phyloP scores from a whole-genome alignment of 2,329 filamentous ascomycete species.

The Cladosporium sp. region DNA sequence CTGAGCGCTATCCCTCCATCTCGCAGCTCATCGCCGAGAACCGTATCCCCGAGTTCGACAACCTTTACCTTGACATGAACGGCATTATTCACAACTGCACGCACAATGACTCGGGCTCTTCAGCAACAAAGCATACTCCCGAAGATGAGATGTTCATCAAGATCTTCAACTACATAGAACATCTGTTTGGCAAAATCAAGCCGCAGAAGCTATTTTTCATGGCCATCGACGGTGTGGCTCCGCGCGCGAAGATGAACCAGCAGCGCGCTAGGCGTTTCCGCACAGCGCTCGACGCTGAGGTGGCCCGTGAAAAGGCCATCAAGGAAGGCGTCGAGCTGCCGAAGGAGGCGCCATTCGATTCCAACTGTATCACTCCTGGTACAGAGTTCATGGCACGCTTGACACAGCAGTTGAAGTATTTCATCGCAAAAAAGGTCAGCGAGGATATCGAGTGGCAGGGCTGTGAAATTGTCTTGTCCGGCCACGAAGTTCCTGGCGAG shows the following conservation, averaged over 20 bases:
- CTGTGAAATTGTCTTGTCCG: slow-evolving; percentile 91
- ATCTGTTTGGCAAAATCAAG: slow-evolving; percentile 97
- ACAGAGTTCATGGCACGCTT: slow-evolving; percentile 98
- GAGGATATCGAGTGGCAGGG: slow-evolving; percentile 97
- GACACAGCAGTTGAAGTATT: slow-evolving; percentile 91
- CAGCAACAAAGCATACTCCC: slow-evolving; percentile 83
- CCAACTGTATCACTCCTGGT: slow-evolving; percentile 97
- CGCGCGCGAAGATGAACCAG: slow-evolving; percentile 99
- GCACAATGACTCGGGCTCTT: slow-evolving; percentile 91
- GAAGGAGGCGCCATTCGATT: slow-evolving; percentile 93
- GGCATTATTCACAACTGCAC: slow-evolving; percentile 99
- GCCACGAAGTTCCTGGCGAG: slow-evolving; percentile 95
- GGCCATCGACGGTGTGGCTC: slow-evolving; percentile 97
- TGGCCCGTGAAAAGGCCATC: slow-evolving; percentile 87
- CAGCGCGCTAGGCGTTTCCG: slow-evolving; percentile 92
- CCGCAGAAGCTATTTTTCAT: slow-evolving; percentile 99
- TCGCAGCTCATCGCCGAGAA: slow-evolving; percentile 98
- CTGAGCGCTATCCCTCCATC: slow-evolving; percentile 96
- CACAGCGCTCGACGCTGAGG: slow-evolving; percentile 86
- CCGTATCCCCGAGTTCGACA: slow-evolving; percentile 97
- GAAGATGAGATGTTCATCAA: slow-evolving; percentile 99
- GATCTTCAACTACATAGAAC: slow-evolving; percentile 99
- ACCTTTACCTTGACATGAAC: slow-evolving; percentile 97
- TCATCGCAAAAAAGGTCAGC: slow-evolving; percentile 97
- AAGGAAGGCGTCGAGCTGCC: slow-evolving; percentile 86